Conservation (phyloP, 192 early-diverging fungal genomes). For the Coemansia sp. region DNA sequence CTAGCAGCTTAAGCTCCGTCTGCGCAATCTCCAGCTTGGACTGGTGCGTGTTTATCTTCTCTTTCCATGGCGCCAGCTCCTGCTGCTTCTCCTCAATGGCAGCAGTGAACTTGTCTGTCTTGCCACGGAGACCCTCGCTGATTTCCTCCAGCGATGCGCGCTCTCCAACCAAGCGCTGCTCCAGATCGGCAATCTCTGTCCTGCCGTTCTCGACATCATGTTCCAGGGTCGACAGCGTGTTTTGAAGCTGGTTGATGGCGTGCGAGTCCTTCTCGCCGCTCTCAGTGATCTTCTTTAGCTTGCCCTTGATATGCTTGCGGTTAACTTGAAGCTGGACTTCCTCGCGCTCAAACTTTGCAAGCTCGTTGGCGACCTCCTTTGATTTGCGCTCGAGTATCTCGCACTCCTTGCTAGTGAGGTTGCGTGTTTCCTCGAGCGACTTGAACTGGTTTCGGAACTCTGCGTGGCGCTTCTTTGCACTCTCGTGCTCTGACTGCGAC, state of each 20-base stretch:
- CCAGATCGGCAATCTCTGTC: conserved; percentile 63
- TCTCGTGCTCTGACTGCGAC: conserved; percentile 57
- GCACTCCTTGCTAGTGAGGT: conserved; percentile 59
- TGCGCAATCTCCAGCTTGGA: conserved; percentile 72
- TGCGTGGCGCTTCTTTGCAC: conserved; percentile 62
- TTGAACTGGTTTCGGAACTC: conserved; percentile 66
- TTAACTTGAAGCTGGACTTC: conserved; percentile 86
- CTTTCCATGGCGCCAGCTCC: conserved; percentile 83
- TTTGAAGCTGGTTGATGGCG: conserved; percentile 59
- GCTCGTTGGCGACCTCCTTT: conserved; percentile 57
- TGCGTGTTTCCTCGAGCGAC: conserved; percentile 61
- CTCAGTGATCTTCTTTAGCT: conserved; percentile 76
- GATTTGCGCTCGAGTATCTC: conserved; percentile 64
- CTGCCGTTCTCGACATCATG: conserved; percentile 60
- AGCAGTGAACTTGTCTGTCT: conserved; percentile 79
- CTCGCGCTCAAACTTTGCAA: conserved; percentile 70
- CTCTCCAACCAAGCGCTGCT: conserved; percentile 63
- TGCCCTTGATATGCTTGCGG: conserved; percentile 75
- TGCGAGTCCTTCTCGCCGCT: conserved; percentile 67
- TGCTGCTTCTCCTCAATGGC: conserved; percentile 85
- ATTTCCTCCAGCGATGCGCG: conserved; percentile 77
- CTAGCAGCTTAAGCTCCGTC: conserved; percentile 79
- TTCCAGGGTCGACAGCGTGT: conserved; percentile 70
- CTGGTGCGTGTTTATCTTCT: conserved; percentile 75
- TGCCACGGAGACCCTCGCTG: conserved; percentile 75